Conservation (phyloP, 2,329 filamentous ascomycete species). For the Iodosphaeria phyllophila region DNA sequence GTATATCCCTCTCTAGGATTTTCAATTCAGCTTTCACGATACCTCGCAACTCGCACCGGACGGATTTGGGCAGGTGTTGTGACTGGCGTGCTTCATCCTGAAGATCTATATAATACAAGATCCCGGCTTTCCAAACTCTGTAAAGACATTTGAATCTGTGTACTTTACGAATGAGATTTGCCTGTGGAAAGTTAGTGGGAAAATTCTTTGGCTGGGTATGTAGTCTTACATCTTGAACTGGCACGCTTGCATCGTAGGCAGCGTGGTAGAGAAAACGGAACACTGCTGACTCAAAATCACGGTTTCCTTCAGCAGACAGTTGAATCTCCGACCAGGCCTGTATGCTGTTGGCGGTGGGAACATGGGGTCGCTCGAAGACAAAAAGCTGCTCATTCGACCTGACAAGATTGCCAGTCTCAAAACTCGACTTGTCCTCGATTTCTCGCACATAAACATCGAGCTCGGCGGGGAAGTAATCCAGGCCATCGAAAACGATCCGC, state of each 20-base stretch:
- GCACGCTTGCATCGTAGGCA: too few species aligned
- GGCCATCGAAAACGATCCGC: too few species aligned
- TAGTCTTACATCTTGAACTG: too few species aligned
- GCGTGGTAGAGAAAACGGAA: constrained; percentile 1
- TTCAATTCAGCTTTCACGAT: constrained; percentile 10
- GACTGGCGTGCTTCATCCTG: constrained; percentile 3
- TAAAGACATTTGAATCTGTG: constrained; percentile 30
- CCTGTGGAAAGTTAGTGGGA: constrained; percentile 17
- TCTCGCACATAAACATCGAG: too few species aligned
- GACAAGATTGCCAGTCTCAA: too few species aligned
- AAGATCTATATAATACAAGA: constrained; percentile 17
- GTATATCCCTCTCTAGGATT: constrained; percentile 9
- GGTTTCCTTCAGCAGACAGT: constrained; percentile 7
- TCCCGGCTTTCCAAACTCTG: constrained; percentile 24
- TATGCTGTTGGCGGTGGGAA: neutral
- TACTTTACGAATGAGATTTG: constrained; percentile 17
- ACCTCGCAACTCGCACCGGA: constrained; percentile 9
- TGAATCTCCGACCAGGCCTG: constrained; percentile 2
- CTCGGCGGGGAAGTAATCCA: too few species aligned
- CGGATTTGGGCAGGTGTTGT: constrained; percentile 18
- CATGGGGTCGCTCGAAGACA: too few species aligned
- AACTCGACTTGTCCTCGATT: too few species aligned
- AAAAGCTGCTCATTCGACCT: too few species aligned
- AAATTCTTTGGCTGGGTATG: too few species aligned
- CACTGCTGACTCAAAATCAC: neutral